These are phyloP conservation scores for Tulasnella sp. DNA, from an alignment of 768 basidiomycete species.

Conservation along the genomic window DNA sequence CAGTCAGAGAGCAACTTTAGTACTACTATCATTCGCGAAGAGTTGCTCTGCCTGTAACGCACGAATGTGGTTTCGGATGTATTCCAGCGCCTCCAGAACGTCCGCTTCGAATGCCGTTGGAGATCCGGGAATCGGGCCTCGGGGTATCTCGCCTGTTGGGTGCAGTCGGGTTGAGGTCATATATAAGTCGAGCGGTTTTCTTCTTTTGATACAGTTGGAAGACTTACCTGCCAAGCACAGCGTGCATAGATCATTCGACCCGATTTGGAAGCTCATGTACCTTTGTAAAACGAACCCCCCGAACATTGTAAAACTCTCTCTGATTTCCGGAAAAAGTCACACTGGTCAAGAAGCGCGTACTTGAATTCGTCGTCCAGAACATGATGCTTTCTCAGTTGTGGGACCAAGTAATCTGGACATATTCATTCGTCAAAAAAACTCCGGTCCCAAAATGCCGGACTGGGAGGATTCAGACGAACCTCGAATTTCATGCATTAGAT, in stretches of 20 bases:
- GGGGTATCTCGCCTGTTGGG: slow-evolving; percentile 1
- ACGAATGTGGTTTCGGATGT: slow-evolving; percentile 20
- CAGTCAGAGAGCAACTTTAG: background rate
- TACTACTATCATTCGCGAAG: background rate
- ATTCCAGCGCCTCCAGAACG: slow-evolving; percentile 19
- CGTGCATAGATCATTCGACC: slow-evolving; percentile 24
- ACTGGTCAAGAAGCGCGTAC: background rate
- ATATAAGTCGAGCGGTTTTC: background rate
- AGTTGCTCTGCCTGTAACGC: background rate
- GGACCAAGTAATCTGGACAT: slow-evolving; percentile 21
- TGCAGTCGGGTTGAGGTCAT: background rate
- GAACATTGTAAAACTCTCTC: background rate
- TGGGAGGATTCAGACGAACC: background rate
- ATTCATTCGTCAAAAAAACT: background rate
- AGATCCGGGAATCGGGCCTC: slow-evolving; percentile 7
- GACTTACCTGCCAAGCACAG: slow-evolving; percentile 10
- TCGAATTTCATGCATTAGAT: slow-evolving; percentile 21
- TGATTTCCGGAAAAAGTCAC: background rate
- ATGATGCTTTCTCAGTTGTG: slow-evolving; percentile 14
- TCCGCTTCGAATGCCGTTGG: slow-evolving; percentile 20
- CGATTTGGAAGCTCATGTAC: slow-evolving; percentile 24
- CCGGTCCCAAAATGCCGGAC: background rate
- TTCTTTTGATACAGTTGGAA: too few relatives aligned
- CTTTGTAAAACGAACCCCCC: background rate
- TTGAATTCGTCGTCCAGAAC: slow-evolving; percentile 9